A percentile compares a stretch with the other conserved stretches of the same genome.
These are phyloP conservation scores for Achaetomiella virescens DNA, from an alignment of 495 filamentous ascomycete genomes.

Conservation along the genomic window DNA sequence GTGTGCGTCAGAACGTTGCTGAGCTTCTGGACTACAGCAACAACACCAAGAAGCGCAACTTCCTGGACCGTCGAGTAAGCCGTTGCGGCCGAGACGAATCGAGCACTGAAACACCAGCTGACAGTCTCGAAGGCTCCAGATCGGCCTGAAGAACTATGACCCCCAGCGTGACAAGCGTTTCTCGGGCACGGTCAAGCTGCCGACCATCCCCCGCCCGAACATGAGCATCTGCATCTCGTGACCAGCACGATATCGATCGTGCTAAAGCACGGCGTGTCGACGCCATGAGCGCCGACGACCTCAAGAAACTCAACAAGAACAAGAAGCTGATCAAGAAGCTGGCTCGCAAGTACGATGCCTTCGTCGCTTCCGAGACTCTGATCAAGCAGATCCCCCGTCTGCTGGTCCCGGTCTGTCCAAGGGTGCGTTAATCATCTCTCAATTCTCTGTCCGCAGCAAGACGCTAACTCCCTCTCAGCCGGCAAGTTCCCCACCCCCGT, in stretches of 20 bases:
- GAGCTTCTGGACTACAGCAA: slow-evolving; percentile 87
- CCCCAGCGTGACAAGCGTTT: slow-evolving; percentile 99
- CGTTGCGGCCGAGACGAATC: background rate
- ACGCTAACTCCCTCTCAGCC: slow-evolving; percentile 3
- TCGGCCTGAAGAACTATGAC: slow-evolving; percentile 99
- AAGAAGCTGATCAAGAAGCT: slow-evolving; percentile 99
- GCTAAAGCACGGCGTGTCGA: slow-evolving; percentile 97
- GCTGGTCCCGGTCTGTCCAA: slow-evolving; percentile 95
- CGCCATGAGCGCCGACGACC: slow-evolving; percentile 93
- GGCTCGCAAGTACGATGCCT: slow-evolving; percentile 99
- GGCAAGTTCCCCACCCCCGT: slow-evolving; percentile 99
- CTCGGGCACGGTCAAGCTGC: slow-evolving; percentile 80
- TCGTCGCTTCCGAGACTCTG: slow-evolving; percentile 88
- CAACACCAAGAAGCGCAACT: slow-evolving; percentile 99
- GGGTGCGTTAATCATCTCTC: slow-evolving; percentile 49
- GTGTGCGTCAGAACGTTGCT: slow-evolving; percentile 91
- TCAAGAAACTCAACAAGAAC: slow-evolving; percentile 99
- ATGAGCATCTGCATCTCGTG: slow-evolving; percentile 97
- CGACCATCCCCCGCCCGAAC: slow-evolving; percentile 80
- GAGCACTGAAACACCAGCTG: background rate
- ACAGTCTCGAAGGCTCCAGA: slow-evolving; percentile 57
- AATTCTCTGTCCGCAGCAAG: background rate
- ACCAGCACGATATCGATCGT: slow-evolving; percentile 99
- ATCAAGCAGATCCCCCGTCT: slow-evolving; percentile 99
- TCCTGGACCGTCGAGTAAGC: slow-evolving; percentile 54